Conservation (phyloP, 2,329 filamentous ascomycete species). For the Nothopassalora personata region DNA sequence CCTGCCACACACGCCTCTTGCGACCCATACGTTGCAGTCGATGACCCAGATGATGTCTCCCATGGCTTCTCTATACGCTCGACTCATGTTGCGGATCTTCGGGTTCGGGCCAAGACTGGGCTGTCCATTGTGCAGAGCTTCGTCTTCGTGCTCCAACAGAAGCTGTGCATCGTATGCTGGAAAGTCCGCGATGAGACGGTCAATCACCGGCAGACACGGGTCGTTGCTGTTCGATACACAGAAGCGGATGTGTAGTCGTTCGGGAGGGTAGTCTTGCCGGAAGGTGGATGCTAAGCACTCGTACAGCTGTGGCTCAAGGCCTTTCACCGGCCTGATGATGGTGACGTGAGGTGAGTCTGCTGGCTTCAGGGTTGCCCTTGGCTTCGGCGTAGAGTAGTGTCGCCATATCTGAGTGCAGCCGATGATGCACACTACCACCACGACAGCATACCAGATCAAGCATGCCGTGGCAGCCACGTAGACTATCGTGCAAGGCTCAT, state of each 20-base stretch:
- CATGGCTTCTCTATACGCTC: slow-evolving; percentile 81
- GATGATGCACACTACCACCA: slow-evolving; percentile 52
- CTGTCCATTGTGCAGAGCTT: slow-evolving; percentile 56
- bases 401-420: slow-evolving; percentile 57
- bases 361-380: slow-evolving; percentile 14
- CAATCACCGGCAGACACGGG: slow-evolving; percentile 68
- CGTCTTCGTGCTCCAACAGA: slow-evolving; percentile 77
- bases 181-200: slow-evolving; percentile 67
- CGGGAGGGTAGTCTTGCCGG: slow-evolving; percentile 69
- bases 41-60: slow-evolving; percentile 90
- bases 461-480: slow-evolving; percentile 24
- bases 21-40: slow-evolving; percentile 95
- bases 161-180: slow-evolving; percentile 65
- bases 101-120: slow-evolving; percentile 76
- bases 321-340: slow-evolving; percentile 88
- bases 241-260: slow-evolving; percentile 73
- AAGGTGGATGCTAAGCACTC: slow-evolving; percentile 87
- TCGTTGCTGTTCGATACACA: slow-evolving; percentile 73
- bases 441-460: slow-evolving; percentile 39
- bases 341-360: slow-evolving; percentile 71
- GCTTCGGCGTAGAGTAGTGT: slow-evolving; percentile 44
- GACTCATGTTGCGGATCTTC: slow-evolving; percentile 96
- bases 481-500: slow-evolving; percentile 21
- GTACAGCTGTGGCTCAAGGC: slow-evolving; percentile 82
- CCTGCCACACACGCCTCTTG: slow-evolving; percentile 68